A percentile compares a stretch with the other conserved stretches of the same genome.
These are phyloP conservation scores for Penicillium samsonianum DNA, from an alignment of 495 filamentous ascomycete species.

Conservation along the genomic window DNA sequence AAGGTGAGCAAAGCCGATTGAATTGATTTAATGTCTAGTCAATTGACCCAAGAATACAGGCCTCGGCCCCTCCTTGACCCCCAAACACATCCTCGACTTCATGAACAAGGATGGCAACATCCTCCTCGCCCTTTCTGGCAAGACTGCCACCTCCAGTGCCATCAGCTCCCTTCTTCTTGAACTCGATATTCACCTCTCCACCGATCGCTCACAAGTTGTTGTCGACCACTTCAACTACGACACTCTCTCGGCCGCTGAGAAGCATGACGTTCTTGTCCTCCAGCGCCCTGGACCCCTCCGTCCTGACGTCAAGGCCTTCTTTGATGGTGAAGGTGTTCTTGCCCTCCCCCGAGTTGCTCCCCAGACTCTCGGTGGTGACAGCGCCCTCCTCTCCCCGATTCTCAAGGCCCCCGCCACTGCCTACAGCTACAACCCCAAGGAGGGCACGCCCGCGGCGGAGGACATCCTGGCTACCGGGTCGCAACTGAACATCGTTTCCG, in stretches of 20 bases:
- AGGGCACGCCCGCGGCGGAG: constrained; percentile 71
- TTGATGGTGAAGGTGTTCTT: constrained; percentile 67
- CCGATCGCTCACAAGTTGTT: constrained; percentile 76
- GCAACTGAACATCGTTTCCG: constrained; percentile 79
- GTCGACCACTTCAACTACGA: constrained; percentile 98
- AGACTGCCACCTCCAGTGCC: constrained; percentile 69
- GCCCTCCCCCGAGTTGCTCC: constrained; percentile 80
- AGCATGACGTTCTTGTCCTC: constrained; percentile 86
- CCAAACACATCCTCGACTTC: constrained; percentile 86
- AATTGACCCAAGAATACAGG: constrained; percentile 53
- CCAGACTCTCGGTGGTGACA: constrained; percentile 74
- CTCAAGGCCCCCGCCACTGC: constrained; percentile 77
- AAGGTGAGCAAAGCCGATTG: constrained; percentile 58
- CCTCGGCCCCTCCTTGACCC: constrained; percentile 83
- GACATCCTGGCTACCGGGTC: constrained; percentile 80
- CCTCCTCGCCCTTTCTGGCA: constrained; percentile 80
- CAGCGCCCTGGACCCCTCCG: constrained; percentile 62
- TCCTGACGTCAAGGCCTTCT: constrained; percentile 75
- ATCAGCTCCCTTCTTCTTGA: constrained; percentile 85
- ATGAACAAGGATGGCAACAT: constrained; percentile 90
- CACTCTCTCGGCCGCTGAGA: constrained; percentile 67
- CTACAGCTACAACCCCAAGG: constrained; percentile 94
- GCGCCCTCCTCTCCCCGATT: constrained; percentile 74
- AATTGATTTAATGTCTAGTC: neutral
- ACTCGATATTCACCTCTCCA: constrained; percentile 86